These are phyloP conservation scores for Ordospora pajunii DNA, from an alignment of 371 early-diverging fungal genomes.

Conservation along the genomic window DNA sequence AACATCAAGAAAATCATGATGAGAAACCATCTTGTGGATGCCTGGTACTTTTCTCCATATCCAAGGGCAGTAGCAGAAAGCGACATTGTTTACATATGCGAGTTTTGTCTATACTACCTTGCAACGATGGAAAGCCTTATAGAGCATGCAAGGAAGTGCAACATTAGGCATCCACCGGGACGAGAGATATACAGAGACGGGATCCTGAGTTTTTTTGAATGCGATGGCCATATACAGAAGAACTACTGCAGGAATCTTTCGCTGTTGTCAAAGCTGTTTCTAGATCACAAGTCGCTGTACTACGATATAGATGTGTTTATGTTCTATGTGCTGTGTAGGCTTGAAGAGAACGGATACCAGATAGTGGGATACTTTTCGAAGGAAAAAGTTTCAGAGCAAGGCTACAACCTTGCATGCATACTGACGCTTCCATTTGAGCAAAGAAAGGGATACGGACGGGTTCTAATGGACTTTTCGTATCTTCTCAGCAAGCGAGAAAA, in stretches of 20 bases:
- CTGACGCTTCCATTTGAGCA: slow-evolving; percentile 94
- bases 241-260: slow-evolving; percentile 92
- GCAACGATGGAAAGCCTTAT: slow-evolving; percentile 63
- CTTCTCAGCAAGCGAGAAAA: slow-evolving; percentile 86
- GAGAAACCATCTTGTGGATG: slow-evolving; percentile 72
- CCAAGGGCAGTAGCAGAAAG: slow-evolving; percentile 80
- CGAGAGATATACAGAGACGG: slow-evolving; percentile 90
- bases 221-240: slow-evolving; percentile 75
- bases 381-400: slow-evolving; percentile 78
- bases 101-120: slow-evolving; percentile 89
- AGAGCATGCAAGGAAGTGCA: slow-evolving; percentile 71
- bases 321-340: slow-evolving; percentile 75
- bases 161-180: slow-evolving; percentile 79
- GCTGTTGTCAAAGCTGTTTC: slow-evolving; percentile 86
- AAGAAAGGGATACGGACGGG: slow-evolving; percentile 86
- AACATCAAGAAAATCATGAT: slow-evolving; percentile 69
- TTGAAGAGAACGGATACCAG: slow-evolving; percentile 71
- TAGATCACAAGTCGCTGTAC: slow-evolving; percentile 97
- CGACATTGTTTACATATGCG: slow-evolving; percentile 79
- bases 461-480: slow-evolving; percentile 86
- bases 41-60: slow-evolving; percentile 94
- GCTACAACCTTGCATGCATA: slow-evolving; percentile 98
- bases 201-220: slow-evolving; percentile 75
- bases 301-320: slow-evolving; percentile 97
- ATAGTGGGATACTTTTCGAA: slow-evolving; percentile 97